Evolutionary conservation across 495 filamentous ascomycete genomes (phyloP), one percentile per base, ranked within the genome.

Genomic region (Aspergillus indologenus): DNA sequence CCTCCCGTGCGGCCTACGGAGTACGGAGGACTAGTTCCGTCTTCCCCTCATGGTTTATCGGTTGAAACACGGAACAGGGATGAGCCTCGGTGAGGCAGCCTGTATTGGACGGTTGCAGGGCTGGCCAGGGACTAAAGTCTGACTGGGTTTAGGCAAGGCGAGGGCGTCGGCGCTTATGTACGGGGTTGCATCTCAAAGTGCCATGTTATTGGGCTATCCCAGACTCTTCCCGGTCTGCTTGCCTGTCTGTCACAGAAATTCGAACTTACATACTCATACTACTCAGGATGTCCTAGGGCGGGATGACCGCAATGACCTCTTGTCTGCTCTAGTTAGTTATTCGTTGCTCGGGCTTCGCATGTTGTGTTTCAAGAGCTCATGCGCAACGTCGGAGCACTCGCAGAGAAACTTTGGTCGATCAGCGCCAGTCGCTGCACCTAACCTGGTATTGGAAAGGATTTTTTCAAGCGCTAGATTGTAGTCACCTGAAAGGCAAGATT

Each of bases 21-120:
- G 45, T 18, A 46, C n/a, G n/a, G n/a, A n/a, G n/a, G n/a, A n/a
- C 45, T 29, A 21, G 45, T 48, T 23, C 23, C 14, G 12, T 17
- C 23, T 23, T 29, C 22, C 47, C 23, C 23, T n/a, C 47, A 50
- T 54, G 53, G 52, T 59, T n/a, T 24, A 12, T 18, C 34, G 40
- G 26, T 23, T 46, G 45, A 57, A 43, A 50, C 45, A 57, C 48
- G 46, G 55, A 57, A 34, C 55, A 57, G 55, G 55, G 55, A 57
- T 42, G 20, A 23, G 46, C 45, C 45, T 45, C n/a, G 29, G 20
- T 40, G 26, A 50, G 45, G 26, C 53, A 31, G 48, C 45, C 53
- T 44, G 43, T 34, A 56, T 56, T 56, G 53, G 53, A 22, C 24
- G 19, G 22, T 46, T 47, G 53, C 53, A 57, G 55, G 55, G 21